Conservation (phyloP, 1,284 basidiomycete genomes). For the Tilletia caries region DNA sequence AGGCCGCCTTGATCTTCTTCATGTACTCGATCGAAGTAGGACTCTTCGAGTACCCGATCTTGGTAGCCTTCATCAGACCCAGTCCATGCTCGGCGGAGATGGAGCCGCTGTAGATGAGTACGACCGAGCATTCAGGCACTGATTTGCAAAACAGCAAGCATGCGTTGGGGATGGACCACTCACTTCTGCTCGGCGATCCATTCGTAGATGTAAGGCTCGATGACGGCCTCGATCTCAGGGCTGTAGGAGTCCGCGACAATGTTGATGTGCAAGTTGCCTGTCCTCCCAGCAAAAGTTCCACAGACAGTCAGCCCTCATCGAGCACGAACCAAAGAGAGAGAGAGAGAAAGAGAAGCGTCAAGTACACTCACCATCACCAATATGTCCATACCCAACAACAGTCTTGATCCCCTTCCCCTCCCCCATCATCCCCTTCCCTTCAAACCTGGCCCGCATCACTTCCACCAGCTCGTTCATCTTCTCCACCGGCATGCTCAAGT, state of each 20-base stretch:
- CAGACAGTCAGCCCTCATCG: background rate
- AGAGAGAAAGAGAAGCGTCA: too few relatives aligned
- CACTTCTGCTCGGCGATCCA: conserved; percentile 61
- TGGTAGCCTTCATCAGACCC: conserved; percentile 88
- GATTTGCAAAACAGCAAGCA: background rate
- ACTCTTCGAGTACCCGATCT: conserved; percentile 83
- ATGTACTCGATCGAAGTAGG: conserved; percentile 77
- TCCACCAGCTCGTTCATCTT: conserved; percentile 89
- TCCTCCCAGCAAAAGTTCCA: too few relatives aligned
- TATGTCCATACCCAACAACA: conserved; percentile 83
- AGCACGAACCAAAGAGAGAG: conserved; percentile 44
- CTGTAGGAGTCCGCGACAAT: conserved; percentile 81
- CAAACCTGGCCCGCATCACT: conserved; percentile 69
- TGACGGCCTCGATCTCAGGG: conserved; percentile 74
- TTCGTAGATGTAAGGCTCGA: conserved; percentile 96
- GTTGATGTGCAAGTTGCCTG: conserved; percentile 92
- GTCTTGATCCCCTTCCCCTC: conserved; percentile 63
- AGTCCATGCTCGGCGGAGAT: conserved; percentile 96
- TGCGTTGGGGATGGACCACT: background rate
- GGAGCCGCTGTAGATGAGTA: conserved; percentile 62
- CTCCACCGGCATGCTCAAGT: conserved; percentile 83
- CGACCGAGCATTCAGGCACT: background rate
- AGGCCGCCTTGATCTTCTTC: conserved; percentile 83
- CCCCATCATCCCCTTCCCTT: conserved; percentile 70
- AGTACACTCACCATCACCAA: conserved; percentile 83